Evolutionary conservation across 2,329 filamentous ascomycete species (phyloP).

Genomic region (Monascus ruber): DNA sequence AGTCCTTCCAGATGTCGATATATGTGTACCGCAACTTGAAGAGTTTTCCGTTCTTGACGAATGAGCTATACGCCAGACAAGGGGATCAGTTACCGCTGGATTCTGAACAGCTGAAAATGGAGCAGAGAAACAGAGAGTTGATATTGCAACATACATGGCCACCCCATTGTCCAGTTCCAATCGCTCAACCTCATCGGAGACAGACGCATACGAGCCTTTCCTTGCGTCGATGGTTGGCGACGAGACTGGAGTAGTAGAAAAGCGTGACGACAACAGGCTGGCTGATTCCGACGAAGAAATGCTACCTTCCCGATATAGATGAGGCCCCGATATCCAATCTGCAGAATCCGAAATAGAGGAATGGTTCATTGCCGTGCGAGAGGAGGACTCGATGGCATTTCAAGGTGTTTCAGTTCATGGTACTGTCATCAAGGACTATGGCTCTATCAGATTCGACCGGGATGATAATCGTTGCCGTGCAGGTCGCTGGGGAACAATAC

Average conservation of each 20-base stretch:
- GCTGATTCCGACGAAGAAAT: constrained; percentile 19
- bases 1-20: constrained; percentile 30
- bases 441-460: too few relatives aligned
- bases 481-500: too few relatives aligned
- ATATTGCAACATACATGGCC: constrained; percentile 21
- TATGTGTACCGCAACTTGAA: constrained; percentile 30
- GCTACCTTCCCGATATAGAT: constrained; percentile 10
- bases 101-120: not conserved
- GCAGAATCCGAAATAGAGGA: too few relatives aligned
- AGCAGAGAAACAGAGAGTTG: not conserved
- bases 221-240: constrained; percentile 16
- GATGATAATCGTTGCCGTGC: too few relatives aligned
- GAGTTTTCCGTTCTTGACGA: constrained; percentile 25
- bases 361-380: too few relatives aligned
- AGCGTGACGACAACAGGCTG: constrained; percentile 16
- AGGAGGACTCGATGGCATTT: too few relatives aligned
- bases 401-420: too few relatives aligned
- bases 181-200: constrained; percentile 20
- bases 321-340: too few relatives aligned
- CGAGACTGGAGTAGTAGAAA: constrained; percentile 16
- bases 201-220: constrained; percentile 17
- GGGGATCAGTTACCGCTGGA: not conserved
- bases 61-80: constrained; percentile 18
- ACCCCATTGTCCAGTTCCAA: constrained; percentile 19
- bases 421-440: too few relatives aligned